Conservation (phyloP, 805 yeast genomes). For the Starmerella ratchasimensis region DNA sequence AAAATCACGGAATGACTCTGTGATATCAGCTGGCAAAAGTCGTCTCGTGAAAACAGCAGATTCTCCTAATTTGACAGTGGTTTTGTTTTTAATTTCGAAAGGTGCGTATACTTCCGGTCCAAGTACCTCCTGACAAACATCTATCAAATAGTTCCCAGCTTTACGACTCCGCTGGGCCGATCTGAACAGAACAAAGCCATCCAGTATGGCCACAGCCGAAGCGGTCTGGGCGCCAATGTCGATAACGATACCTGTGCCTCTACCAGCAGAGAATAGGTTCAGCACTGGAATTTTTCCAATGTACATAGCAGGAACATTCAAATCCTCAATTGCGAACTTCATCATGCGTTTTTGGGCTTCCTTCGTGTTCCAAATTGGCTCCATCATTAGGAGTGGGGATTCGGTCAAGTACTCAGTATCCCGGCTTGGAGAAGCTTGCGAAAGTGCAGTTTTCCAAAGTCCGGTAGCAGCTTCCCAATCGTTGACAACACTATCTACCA, state of each 20-base stretch:
- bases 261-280: slow-evolving; percentile 74
- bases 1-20: slow-evolving; percentile 41
- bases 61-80: slow-evolving; percentile 23
- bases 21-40: slow-evolving; percentile 24
- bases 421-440: slow-evolving; percentile 29
- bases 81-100: slow-evolving; percentile 40
- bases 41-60: slow-evolving; percentile 25
- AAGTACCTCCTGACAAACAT: background rate
- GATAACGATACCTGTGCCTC: slow-evolving; percentile 75
- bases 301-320: slow-evolving; percentile 68
- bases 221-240: slow-evolving; percentile 71
- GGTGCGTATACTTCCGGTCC: slow-evolving; percentile 32
- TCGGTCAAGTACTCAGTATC: slow-evolving; percentile 31
- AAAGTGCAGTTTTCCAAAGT: slow-evolving; percentile 53
- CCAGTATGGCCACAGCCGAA: slow-evolving; percentile 40
- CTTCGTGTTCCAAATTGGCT: slow-evolving; percentile 71
- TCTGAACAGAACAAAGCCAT: slow-evolving; percentile 28
- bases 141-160: slow-evolving; percentile 53
- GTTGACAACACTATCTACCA: slow-evolving; percentile 19
- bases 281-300: slow-evolving; percentile 75
- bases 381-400: slow-evolving; percentile 70
- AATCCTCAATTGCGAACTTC: slow-evolving; percentile 55
- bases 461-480: slow-evolving; percentile 83
- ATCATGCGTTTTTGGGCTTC: slow-evolving; percentile 54
- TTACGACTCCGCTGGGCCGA: slow-evolving; percentile 51